These are phyloP conservation scores for Calendula officinalis DNA, from an alignment of 129 eudicot species.

Conservation along the genomic window DNA sequence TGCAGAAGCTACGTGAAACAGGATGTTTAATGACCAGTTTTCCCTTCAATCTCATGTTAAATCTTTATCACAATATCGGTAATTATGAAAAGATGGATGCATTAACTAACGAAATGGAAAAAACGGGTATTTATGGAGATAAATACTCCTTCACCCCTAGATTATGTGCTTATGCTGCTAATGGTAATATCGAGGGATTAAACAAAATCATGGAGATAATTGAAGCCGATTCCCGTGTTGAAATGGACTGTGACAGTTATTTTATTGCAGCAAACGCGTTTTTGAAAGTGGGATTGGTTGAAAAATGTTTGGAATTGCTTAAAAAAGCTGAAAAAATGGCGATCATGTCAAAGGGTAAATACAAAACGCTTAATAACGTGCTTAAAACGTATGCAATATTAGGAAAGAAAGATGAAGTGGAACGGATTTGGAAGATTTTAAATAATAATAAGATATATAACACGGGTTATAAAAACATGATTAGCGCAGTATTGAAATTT, in stretches of 20 bases:
- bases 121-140: slow-evolving; percentile 35
- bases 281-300: slow-evolving; percentile 41
- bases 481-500: slow-evolving; percentile 44
- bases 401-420: slow-evolving; percentile 52
- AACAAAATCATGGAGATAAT: slow-evolving; percentile 33
- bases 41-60: slow-evolving; percentile 39
- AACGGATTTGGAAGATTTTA: slow-evolving; percentile 49
- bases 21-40: slow-evolving; percentile 27
- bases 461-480: slow-evolving; percentile 46
- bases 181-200: slow-evolving; percentile 42
- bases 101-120: slow-evolving; percentile 48
- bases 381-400: slow-evolving; percentile 32
- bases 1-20: slow-evolving; percentile 39
- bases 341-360: slow-evolving; percentile 9
- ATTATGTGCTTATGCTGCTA: slow-evolving; percentile 43
- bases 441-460: slow-evolving; percentile 35
- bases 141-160: slow-evolving; percentile 21
- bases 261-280: slow-evolving; percentile 36
- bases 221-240: slow-evolving; percentile 38
- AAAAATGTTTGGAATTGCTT: slow-evolving; percentile 38
- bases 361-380: slow-evolving; percentile 16
- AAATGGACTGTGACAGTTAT: slow-evolving; percentile 28
- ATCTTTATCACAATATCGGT: slow-evolving; percentile 39
- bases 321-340: slow-evolving; percentile 34
- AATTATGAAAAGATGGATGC: slow-evolving; percentile 39